These are phyloP conservation scores for Plectosphaerella cucumerina DNA, from an alignment of 2,329 filamentous ascomycete genomes.

Conservation along the genomic window DNA sequence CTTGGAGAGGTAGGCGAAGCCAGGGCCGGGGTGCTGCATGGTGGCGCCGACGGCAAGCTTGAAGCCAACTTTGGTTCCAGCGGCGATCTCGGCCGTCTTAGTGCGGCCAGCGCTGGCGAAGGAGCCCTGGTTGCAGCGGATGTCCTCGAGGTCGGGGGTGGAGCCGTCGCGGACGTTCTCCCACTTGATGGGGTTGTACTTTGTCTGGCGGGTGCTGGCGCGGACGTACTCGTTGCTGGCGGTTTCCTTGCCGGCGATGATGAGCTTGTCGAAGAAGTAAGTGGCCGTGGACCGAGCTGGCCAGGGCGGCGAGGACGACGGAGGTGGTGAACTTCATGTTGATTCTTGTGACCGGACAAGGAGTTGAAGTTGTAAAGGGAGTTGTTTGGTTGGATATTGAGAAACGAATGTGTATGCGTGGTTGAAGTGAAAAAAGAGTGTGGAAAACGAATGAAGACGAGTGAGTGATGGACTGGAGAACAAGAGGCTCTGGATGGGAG, in stretches of 20 bases:
- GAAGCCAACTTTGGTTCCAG: slow-evolving; percentile 45
- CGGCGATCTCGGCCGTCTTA: slow-evolving; percentile 12
- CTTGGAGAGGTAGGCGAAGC: slow-evolving; percentile 37
- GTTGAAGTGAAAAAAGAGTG: too few species aligned
- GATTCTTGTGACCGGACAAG: too few species aligned
- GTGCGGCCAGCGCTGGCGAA: slow-evolving; percentile 14
- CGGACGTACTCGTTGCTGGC: slow-evolving; percentile 1
- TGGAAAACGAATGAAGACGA: too few species aligned
- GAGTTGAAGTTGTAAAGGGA: background rate
- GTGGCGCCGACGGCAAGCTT: slow-evolving; percentile 45
- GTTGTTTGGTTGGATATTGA: too few species aligned
- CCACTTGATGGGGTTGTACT: slow-evolving; percentile 13
- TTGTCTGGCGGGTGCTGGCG: slow-evolving; percentile 1
- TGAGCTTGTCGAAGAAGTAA: slow-evolving; percentile 5
- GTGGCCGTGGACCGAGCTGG: slow-evolving; percentile 1
- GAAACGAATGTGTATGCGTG: too few species aligned
- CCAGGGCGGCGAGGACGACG: background rate
- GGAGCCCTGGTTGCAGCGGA: slow-evolving; percentile 17
- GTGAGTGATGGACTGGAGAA: too few species aligned
- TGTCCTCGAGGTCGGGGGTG: slow-evolving; percentile 4
- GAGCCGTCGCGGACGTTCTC: slow-evolving; percentile 3
- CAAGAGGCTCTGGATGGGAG: too few species aligned
- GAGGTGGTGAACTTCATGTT: slow-evolving; percentile 2
- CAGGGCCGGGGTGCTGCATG: slow-evolving; percentile 41
- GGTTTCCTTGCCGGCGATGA: slow-evolving; percentile 1